Evolutionary conservation across 176 grass and related monocot species (phyloP).

Genomic region (Oryza glumipatula): DNA sequence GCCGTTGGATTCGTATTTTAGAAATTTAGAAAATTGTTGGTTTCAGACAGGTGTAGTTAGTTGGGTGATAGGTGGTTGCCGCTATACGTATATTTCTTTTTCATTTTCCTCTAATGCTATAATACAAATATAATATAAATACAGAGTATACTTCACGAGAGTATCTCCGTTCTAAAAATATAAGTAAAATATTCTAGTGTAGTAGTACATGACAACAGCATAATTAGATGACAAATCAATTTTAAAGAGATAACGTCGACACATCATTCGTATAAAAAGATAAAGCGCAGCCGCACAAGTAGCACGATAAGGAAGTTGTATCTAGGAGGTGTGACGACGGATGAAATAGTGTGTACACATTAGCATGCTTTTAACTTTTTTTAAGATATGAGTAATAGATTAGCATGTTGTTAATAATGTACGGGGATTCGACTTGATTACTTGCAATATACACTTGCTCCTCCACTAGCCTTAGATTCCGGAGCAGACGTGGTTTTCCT

Average conservation of each 20-base stretch:
- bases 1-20: background rate
- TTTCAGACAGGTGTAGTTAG: constrained; percentile 17
- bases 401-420: too few relatives aligned
- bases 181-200: too few relatives aligned
- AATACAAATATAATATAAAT: too few relatives aligned
- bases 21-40: background rate
- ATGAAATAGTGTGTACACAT: background rate
- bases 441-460: background rate
- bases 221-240: background rate
- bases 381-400: too few relatives aligned
- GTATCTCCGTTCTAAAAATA: too few relatives aligned
- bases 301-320: background rate
- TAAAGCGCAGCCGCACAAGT: background rate
- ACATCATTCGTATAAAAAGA: background rate
- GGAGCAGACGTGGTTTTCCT: background rate
- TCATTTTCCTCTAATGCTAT: background rate
- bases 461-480: background rate
- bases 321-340: background rate
- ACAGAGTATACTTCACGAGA: too few relatives aligned
- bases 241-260: background rate
- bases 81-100: background rate
- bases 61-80: constrained; percentile 34
- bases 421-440: background rate
- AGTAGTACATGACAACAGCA: background rate
- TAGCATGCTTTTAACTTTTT: too few relatives aligned